Evolutionary conservation across 768 basidiomycete genomes (phyloP).

Genomic region (Rhizopogon vulgaris): DNA sequence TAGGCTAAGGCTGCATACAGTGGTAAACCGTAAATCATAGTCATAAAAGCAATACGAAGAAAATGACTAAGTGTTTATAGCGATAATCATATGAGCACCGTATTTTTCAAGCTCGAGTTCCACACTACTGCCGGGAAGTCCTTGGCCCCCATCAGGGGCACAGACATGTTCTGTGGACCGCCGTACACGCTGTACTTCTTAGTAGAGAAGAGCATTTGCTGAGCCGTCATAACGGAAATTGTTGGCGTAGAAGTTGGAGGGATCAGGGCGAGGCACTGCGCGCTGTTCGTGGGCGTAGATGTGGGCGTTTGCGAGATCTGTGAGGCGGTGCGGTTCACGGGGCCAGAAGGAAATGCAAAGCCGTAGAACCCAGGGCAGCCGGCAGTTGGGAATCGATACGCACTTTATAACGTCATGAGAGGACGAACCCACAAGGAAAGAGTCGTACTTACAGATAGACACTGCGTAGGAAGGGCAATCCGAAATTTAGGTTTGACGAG

Average conservation of each 20-base stretch:
- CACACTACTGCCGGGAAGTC: slow-evolving; percentile 9
- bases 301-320: slow-evolving; percentile 16
- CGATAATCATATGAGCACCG: neutral
- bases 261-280: slow-evolving; percentile 14
- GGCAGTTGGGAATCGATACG: slow-evolving; percentile 23
- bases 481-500: slow-evolving; percentile 1
- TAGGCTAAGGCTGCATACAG: no score
- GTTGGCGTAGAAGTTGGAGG: slow-evolving; percentile 24
- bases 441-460: slow-evolving; percentile 6
- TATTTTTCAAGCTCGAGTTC: neutral
- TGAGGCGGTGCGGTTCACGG: slow-evolving; percentile 13
- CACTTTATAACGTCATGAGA: slow-evolving; percentile 7
- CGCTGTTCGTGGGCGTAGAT: slow-evolving; percentile 2
- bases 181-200: slow-evolving; percentile 13
- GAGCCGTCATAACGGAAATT: slow-evolving; percentile 10
- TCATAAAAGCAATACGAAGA: neutral
- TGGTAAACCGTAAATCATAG: no score
- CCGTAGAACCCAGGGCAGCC: slow-evolving; percentile 21
- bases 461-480: slow-evolving; percentile 6
- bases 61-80: neutral
- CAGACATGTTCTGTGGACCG: neutral
- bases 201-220: slow-evolving; percentile 2
- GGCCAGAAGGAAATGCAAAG: slow-evolving; percentile 21
- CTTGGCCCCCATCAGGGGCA: slow-evolving; percentile 8
- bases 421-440: neutral